phyloP scores from a whole-genome alignment of 2,329 filamentous ascomycete genomes.

The Nemania sp. region DNA sequence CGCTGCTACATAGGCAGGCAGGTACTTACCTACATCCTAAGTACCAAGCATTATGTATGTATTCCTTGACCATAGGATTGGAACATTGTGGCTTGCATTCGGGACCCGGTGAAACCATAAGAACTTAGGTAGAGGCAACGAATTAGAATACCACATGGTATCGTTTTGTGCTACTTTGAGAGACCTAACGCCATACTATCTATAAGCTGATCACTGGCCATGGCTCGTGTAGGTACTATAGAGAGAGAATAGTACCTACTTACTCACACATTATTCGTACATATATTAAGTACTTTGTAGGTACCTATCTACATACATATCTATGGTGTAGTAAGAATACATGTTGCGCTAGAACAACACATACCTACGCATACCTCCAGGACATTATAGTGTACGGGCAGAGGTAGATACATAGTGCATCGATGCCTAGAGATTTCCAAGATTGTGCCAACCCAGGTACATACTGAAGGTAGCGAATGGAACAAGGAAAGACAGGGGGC shows the following conservation, averaged over 20 bases:
- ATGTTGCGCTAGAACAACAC: too few relatives aligned
- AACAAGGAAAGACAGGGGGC: not conserved
- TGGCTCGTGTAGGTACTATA: not conserved
- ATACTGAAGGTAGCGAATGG: not conserved
- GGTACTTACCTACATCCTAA: not conserved
- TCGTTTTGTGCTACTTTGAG: constrained; percentile 11
- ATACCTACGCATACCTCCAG: too few relatives aligned
- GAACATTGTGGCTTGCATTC: constrained; percentile 19
- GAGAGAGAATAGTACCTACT: not conserved
- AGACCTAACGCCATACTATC: constrained; percentile 12
- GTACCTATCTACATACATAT: too few relatives aligned
- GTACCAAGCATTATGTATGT: not conserved
- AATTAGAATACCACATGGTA: not conserved
- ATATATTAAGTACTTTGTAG: not conserved
- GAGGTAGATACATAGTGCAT: too few relatives aligned
- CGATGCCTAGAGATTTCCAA: too few relatives aligned
- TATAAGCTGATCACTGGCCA: not conserved
- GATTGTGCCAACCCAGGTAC: not conserved
- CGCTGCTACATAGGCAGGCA: not conserved
- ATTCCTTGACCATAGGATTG: constrained; percentile 12
- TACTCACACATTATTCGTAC: too few relatives aligned
- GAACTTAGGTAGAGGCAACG: not conserved
- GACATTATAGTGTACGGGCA: too few relatives aligned
- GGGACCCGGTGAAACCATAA: constrained; percentile 4
- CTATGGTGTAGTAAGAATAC: too few relatives aligned